These are phyloP conservation scores for Paecilomyces variotii DNA, from an alignment of 2,329 filamentous ascomycete genomes.

Conservation along the genomic window DNA sequence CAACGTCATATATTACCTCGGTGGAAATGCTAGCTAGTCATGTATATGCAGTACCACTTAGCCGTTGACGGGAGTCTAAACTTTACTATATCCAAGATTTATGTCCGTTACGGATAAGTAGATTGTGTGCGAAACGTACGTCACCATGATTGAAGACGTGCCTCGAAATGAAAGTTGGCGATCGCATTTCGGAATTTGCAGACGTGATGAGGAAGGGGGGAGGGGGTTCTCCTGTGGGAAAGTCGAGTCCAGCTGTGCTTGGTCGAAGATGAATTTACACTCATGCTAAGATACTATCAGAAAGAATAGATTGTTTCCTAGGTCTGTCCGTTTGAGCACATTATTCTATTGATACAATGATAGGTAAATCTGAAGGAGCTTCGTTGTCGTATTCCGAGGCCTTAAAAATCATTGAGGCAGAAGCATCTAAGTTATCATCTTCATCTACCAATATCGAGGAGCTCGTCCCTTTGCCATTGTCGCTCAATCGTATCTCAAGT, in stretches of 20 bases:
- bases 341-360: background rate
- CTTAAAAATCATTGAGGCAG: background rate
- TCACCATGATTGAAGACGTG: background rate
- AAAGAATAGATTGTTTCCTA: no score
- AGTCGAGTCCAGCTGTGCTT: no score
- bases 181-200: background rate
- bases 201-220: no score
- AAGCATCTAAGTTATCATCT: background rate
- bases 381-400: background rate
- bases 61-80: background rate
- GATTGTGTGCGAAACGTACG: no score
- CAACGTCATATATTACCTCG: no score
- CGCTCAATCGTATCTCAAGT: conserved; percentile 1
- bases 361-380: background rate
- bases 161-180: background rate
- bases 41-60: no score
- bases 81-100: background rate
- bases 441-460: background rate
- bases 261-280: no score
- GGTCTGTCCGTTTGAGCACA: no score
- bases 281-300: no score
- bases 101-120: background rate
- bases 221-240: no score
- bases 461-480: background rate
- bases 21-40: no score